Conservation (phyloP, 2,329 filamentous ascomycete genomes). For the Moelleriella libera region DNA sequence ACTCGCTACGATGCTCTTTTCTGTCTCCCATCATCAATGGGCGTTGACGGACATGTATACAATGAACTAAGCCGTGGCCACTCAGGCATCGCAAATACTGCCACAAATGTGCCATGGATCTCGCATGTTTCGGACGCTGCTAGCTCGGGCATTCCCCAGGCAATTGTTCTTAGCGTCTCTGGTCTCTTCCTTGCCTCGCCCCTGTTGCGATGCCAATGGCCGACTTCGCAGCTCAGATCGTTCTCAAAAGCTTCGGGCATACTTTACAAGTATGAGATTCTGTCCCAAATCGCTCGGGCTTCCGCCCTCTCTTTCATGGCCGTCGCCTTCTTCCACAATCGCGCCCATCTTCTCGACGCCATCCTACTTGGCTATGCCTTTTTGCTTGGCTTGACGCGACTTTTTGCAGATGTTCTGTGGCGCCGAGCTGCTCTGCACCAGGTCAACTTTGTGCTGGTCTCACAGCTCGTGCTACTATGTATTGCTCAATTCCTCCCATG, state of each 20-base stretch:
- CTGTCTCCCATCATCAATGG: not conserved
- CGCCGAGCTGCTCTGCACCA: conserved; percentile 32
- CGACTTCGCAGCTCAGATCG: conserved; percentile 2
- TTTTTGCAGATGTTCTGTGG: conserved; percentile 26
- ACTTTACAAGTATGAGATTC: conserved; percentile 26
- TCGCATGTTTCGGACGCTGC: conserved; percentile 21
- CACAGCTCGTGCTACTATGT: conserved; percentile 20
- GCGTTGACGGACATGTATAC: not conserved
- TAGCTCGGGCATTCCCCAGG: conserved; percentile 25
- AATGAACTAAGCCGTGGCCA: not conserved
- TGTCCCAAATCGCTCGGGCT: conserved; percentile 25
- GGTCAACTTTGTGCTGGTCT: conserved; percentile 29
- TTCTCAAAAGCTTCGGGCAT: conserved; percentile 21
- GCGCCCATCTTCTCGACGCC: conserved; percentile 21
- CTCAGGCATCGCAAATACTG: not conserved
- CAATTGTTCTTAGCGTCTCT: conserved; percentile 21
- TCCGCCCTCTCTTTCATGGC: conserved; percentile 24
- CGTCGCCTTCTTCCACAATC: conserved; percentile 18
- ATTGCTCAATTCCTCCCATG: conserved; percentile 27
- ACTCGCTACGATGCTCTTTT: not conserved
- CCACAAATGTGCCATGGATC: conserved; percentile 21
- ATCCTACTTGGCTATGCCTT: conserved; percentile 25
- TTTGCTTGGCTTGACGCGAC: conserved; percentile 26
- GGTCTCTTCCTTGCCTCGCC: conserved; percentile 18
- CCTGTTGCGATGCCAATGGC: conserved; percentile 17